Evolutionary conservation across 495 filamentous ascomycete genomes (phyloP).

Genomic region (Cetradonia linearis): DNA sequence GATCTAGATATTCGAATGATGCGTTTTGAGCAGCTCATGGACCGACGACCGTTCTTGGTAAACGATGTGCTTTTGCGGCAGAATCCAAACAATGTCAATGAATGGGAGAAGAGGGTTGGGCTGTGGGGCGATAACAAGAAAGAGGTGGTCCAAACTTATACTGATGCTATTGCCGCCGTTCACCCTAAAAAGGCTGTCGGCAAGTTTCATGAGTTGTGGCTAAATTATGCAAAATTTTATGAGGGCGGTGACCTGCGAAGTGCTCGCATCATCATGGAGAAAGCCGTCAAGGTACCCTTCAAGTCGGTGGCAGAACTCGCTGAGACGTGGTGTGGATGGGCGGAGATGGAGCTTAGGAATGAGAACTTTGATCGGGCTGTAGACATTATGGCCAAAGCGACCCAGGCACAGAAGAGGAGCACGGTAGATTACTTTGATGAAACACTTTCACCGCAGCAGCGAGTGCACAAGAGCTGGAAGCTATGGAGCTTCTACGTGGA

Average conservation of each 20-base stretch:
- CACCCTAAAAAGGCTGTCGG: constrained; percentile 92
- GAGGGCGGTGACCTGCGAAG: constrained; percentile 81
- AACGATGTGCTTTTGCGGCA: constrained; percentile 94
- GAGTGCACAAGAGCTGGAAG: constrained; percentile 99
- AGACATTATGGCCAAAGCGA: constrained; percentile 92
- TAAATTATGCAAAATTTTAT: constrained; percentile 96
- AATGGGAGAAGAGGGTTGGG: constrained; percentile 93
- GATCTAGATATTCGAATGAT: constrained; percentile 97
- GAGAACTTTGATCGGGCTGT: constrained; percentile 95
- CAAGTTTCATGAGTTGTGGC: constrained; percentile 89
- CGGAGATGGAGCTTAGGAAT: constrained; percentile 90
- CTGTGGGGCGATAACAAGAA: constrained; percentile 91
- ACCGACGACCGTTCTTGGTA: constrained; percentile 87
- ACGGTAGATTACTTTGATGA: constrained; percentile 99
- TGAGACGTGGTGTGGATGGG: constrained; percentile 98
- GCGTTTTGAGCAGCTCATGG: constrained; percentile 97
- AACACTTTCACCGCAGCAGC: constrained; percentile 82
- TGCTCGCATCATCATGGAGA: constrained; percentile 89
- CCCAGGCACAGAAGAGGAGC: constrained; percentile 86
- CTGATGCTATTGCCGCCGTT: constrained; percentile 83
- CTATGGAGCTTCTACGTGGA: constrained; percentile 99
- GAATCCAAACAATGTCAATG: constrained; percentile 90
- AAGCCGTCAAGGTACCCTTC: constrained; percentile 94
- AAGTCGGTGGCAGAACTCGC: constrained; percentile 91
- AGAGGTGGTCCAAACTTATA: constrained; percentile 91